A percentile compares a stretch with the other conserved stretches of the same genome.
These are phyloP conservation scores for Wickerhamiella allomyrinae DNA, from an alignment of 805 yeast genomes.

Conservation along the genomic window DNA sequence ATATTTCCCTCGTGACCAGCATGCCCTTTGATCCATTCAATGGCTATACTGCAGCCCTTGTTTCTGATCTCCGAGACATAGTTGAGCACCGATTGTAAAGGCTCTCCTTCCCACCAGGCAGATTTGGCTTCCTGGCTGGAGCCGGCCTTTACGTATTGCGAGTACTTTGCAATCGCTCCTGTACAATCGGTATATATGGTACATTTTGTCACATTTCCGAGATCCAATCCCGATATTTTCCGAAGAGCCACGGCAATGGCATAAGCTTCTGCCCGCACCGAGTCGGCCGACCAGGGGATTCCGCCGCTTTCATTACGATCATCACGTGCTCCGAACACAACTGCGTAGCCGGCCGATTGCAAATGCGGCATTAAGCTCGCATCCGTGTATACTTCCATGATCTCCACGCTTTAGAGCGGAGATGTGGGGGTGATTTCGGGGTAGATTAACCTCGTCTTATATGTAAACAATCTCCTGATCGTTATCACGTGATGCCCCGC, in stretches of 20 bases:
- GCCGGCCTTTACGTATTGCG: neutral
- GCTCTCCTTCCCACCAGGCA: neutral
- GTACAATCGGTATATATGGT: neutral
- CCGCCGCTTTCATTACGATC: neutral
- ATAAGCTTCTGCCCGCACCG: neutral
- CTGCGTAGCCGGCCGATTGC: neutral
- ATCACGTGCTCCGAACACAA: neutral
- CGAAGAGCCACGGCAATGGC: neutral
- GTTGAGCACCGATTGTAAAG: neutral
- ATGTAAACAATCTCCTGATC: too few relatives aligned
- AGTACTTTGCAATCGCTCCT: neutral
- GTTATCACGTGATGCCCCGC: too few relatives aligned
- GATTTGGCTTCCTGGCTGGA: neutral
- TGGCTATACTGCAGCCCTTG: neutral
- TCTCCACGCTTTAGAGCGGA: too few relatives aligned
- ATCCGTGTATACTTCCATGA: neutral
- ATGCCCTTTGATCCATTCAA: neutral
- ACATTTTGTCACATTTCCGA: too few relatives aligned
- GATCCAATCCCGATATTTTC: neutral
- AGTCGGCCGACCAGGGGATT: neutral
- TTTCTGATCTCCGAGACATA: neutral
- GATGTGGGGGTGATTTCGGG: too few relatives aligned
- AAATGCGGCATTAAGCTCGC: neutral
- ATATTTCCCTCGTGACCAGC: neutral
- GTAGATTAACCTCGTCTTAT: too few relatives aligned